Conservation (phyloP, 2,329 filamentous ascomycete genomes). For the Paecilomyces fulvus region DNA sequence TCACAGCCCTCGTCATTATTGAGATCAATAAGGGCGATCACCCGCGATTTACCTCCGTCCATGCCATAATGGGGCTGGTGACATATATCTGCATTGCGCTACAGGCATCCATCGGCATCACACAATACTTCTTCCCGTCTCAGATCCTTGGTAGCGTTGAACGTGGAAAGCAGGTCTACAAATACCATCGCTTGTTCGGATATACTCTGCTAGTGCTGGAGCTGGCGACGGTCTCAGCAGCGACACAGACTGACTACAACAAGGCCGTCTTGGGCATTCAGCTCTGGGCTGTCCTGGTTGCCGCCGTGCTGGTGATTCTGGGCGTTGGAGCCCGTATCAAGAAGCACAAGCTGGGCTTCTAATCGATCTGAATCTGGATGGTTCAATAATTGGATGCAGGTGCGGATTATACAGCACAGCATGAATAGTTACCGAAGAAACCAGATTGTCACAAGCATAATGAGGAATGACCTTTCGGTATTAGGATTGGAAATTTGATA, state of each 20-base stretch:
- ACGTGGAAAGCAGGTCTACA: constrained; percentile 75
- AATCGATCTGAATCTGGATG: neutral
- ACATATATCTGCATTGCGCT: constrained; percentile 61
- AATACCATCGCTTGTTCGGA: constrained; percentile 74
- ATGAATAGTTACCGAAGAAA: neutral
- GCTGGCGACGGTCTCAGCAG: constrained; percentile 64
- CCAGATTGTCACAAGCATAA: neutral
- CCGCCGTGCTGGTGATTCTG: constrained; percentile 55
- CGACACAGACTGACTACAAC: constrained; percentile 70
- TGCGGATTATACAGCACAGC: neutral
- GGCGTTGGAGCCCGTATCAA: constrained; percentile 74
- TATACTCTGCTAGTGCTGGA: constrained; percentile 65
- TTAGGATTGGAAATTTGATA: neutral
- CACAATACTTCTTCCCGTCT: constrained; percentile 66
- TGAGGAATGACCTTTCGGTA: neutral
- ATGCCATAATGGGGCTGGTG: constrained; percentile 73
- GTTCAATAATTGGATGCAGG: neutral
- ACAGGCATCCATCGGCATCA: constrained; percentile 72
- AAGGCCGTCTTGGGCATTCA: constrained; percentile 59
- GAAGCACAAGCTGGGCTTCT: constrained; percentile 64
- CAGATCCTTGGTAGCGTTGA: constrained; percentile 67
- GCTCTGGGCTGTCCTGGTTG: constrained; percentile 66
- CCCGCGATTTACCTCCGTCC: constrained; percentile 63
- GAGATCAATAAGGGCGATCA: constrained; percentile 69
- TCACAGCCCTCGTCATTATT: constrained; percentile 36